These are phyloP conservation scores for Fusarium pseudonygamai DNA, from an alignment of 2,329 filamentous ascomycete species.

Conservation along the genomic window DNA sequence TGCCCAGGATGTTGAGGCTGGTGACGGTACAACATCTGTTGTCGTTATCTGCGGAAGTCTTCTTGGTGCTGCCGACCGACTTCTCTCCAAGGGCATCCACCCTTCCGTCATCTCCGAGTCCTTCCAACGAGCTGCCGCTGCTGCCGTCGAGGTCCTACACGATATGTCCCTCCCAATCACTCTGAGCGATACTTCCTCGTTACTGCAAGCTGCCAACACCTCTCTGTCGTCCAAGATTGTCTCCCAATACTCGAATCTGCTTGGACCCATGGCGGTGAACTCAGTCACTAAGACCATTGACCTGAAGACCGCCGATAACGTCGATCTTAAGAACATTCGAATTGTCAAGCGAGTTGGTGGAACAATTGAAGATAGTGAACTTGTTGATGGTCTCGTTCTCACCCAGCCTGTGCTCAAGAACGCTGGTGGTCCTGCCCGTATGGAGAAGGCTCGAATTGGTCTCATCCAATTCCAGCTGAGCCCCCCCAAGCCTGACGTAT, in stretches of 20 bases:
- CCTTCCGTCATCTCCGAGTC: constrained; percentile 97
- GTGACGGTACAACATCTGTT: constrained; percentile 97
- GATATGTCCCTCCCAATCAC: constrained; percentile 96
- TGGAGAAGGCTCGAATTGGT: constrained; percentile 97
- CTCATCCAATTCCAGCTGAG: constrained; percentile 99
- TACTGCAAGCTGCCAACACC: constrained; percentile 96
- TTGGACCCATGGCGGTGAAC: constrained; percentile 98
- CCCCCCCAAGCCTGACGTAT: constrained; percentile 94
- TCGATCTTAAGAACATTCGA: constrained; percentile 94
- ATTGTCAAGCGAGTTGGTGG: constrained; percentile 98
- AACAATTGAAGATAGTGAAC: constrained; percentile 97
- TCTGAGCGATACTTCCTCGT: constrained; percentile 84
- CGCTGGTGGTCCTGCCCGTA: constrained; percentile 86
- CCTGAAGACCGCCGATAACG: constrained; percentile 93
- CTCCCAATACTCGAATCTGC: constrained; percentile 91
- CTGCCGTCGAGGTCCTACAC: constrained; percentile 88
- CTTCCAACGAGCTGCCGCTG: constrained; percentile 92
- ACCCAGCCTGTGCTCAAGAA: constrained; percentile 94
- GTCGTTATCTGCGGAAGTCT: constrained; percentile 97
- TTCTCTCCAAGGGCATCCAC: constrained; percentile 94
- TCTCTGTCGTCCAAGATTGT: constrained; percentile 99
- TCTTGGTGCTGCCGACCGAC: constrained; percentile 89
- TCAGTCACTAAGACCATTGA: constrained; percentile 96
- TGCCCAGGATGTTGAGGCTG: constrained; percentile 97
- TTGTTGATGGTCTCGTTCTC: constrained; percentile 93